Evolutionary conservation across 2,329 filamentous ascomycete species (phyloP).

Genomic region (Venturia carpophila): DNA sequence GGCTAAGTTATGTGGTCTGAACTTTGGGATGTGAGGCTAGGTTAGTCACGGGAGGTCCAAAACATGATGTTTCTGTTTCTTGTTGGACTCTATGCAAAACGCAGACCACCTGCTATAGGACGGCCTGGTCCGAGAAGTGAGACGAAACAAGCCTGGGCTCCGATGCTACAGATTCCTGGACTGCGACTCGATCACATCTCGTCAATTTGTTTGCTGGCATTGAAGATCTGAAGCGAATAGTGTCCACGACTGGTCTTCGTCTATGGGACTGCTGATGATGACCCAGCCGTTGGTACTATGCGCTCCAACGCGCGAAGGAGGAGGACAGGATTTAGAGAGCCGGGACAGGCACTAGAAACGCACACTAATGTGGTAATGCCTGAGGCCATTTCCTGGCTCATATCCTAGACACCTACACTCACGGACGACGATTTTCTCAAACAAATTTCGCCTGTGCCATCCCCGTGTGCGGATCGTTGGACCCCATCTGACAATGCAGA

Average conservation of each 20-base stretch:
- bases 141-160: background rate
- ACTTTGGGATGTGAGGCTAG: background rate
- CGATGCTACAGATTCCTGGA: too few relatives aligned
- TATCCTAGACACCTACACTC: background rate
- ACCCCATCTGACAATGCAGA: too few relatives aligned
- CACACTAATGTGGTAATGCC: background rate
- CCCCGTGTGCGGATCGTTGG: background rate
- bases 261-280: background rate
- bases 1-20: background rate
- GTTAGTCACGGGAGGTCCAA: background rate
- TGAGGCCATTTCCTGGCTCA: background rate
- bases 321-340: background rate
- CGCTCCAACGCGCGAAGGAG: background rate
- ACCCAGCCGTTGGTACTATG: background rate
- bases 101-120: background rate
- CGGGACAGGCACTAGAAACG: background rate
- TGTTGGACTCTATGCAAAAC: background rate
- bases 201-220: background rate
- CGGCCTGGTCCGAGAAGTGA: background rate
- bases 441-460: background rate
- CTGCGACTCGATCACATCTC: background rate
- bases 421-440: background rate
- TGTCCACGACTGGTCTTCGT: background rate
- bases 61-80: background rate
- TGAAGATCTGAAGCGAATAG: background rate